Evolutionary conservation across 371 early-diverging fungal species (phyloP), one percentile per base, ranked within the genome.

Genomic region (Enterospora canceri): DNA sequence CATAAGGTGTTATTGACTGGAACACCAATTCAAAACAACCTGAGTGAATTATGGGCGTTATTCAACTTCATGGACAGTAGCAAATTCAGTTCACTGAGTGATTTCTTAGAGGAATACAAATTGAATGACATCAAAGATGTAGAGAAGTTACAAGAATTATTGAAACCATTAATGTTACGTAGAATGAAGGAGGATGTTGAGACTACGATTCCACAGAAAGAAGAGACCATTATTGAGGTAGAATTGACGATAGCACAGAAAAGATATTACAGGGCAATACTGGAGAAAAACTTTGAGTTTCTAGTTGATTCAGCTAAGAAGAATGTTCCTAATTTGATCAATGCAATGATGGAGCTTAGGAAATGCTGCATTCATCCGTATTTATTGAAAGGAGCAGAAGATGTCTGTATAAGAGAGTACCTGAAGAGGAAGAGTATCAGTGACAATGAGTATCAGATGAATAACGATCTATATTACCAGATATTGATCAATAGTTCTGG

Each of bases 321-420:
- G 23, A 83, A 83, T 66, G 89, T 88, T 73, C 90, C 88, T 1
- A 86, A 93, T 30, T 83, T 97, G 19, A 82, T 92, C 57, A 96
- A 96, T 78, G 90, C 96, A 76, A 87, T 98, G 94, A 95, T 94
- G 94, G 94, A 97, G 83, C 85, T 99, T 32, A 90, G 95, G 77
- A 97, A 97, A 77, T 92, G 91, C 56, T 88, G 92, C 68, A 97
- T 96, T 75, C 97, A 97, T 77, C 97, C 99, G 0, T 97, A 87
- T 76, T 80, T 99, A 49, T 88, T 97, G 50, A 87, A 87, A 12
- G 87, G 88, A 58, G 89, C 97, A 18, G 95, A 95, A 75, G 80
- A 76, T 58, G 66, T 72, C 65, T 76, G 76, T 53, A 71, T 79
- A 19, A 58, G 67, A 26, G 80, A 77, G 53, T 75, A 68, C 65